Percentiles rank a stretch among this genome's conserved stretches.
Conservation (phyloP, 805 yeast species). For the Saccharomyces eubayanus region DNA sequence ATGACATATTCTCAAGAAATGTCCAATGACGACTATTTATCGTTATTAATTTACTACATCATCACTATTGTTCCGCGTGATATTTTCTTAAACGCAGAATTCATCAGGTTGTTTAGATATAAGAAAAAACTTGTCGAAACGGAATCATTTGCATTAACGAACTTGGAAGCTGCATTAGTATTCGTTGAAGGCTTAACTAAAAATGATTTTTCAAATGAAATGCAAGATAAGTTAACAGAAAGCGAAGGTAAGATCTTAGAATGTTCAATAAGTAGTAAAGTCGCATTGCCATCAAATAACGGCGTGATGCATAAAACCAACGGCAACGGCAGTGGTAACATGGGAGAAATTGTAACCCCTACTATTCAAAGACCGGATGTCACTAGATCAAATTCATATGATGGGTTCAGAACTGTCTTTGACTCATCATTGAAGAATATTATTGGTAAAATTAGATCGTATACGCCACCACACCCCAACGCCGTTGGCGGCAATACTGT, state of each 20-base stretch:
- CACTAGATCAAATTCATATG: slow-evolving; percentile 20
- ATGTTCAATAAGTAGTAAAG: slow-evolving; percentile 14
- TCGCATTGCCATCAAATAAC: slow-evolving; percentile 12
- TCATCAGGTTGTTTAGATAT: slow-evolving; percentile 27
- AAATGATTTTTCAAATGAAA: slow-evolving; percentile 17
- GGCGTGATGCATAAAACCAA: not conserved
- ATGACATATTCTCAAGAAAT: slow-evolving; percentile 20
- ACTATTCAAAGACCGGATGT: not conserved
- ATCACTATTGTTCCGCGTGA: slow-evolving; percentile 19
- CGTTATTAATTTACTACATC: slow-evolving; percentile 25
- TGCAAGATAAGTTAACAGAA: slow-evolving; percentile 11
- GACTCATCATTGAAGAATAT: slow-evolving; percentile 27
- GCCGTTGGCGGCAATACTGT: not conserved
- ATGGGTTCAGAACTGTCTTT: slow-evolving; percentile 23
- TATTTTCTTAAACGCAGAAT: slow-evolving; percentile 24
- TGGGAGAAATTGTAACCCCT: not conserved
- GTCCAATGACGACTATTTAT: slow-evolving; percentile 29
- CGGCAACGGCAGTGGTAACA: not conserved
- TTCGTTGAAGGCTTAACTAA: slow-evolving; percentile 26
- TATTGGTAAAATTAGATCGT: slow-evolving; percentile 26
- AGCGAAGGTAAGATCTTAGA: slow-evolving; percentile 13
- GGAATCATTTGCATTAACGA: slow-evolving; percentile 28
- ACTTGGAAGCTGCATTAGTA: slow-evolving; percentile 29
- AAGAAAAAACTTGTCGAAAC: slow-evolving; percentile 27
- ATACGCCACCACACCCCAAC: slow-evolving; percentile 21